phyloP scores from a whole-genome alignment of 306 rosid genomes.

The Acacia confusa region DNA sequence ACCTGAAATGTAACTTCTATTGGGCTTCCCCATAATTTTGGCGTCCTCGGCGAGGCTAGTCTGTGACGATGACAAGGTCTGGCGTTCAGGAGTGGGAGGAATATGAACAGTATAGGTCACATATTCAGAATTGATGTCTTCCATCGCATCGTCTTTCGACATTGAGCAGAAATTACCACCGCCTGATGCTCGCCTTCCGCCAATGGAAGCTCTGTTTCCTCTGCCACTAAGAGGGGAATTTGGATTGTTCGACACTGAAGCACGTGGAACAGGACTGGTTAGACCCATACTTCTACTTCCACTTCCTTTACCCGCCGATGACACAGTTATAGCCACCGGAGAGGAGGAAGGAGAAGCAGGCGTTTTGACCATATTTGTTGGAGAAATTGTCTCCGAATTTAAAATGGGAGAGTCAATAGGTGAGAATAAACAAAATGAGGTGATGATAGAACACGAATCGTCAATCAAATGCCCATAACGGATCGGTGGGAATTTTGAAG shows the following conservation, averaged over 20 bases:
- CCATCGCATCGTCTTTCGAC: constrained; percentile 41
- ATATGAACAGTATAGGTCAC: constrained; percentile 81
- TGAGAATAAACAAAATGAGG: neutral
- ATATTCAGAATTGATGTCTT: constrained; percentile 48
- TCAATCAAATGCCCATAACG: constrained; percentile 32
- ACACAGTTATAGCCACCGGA: constrained; percentile 76
- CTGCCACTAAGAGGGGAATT: constrained; percentile 67
- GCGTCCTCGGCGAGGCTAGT: constrained; percentile 50
- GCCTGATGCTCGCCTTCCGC: constrained; percentile 44
- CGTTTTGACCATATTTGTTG: constrained; percentile 50
- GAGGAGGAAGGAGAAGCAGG: constrained; percentile 69
- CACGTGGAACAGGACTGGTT: constrained; percentile 72
- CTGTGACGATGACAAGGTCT: constrained; percentile 52
- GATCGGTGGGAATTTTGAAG: constrained; percentile 8
- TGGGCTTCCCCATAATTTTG: constrained; percentile 28
- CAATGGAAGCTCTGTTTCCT: constrained; percentile 39
- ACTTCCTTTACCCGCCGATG: constrained; percentile 59
- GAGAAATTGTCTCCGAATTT: neutral
- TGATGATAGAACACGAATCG: neutral
- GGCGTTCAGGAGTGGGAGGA: constrained; percentile 87
- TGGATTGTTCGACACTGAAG: constrained; percentile 64
- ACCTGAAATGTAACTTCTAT: constrained; percentile 59
- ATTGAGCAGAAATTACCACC: constrained; percentile 41
- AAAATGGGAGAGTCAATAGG: neutral
- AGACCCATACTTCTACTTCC: constrained; percentile 68